Base-by-base conservation (phyloP, 2,329 filamentous ascomycete species). In the Fusarium denticulatum region DNA sequence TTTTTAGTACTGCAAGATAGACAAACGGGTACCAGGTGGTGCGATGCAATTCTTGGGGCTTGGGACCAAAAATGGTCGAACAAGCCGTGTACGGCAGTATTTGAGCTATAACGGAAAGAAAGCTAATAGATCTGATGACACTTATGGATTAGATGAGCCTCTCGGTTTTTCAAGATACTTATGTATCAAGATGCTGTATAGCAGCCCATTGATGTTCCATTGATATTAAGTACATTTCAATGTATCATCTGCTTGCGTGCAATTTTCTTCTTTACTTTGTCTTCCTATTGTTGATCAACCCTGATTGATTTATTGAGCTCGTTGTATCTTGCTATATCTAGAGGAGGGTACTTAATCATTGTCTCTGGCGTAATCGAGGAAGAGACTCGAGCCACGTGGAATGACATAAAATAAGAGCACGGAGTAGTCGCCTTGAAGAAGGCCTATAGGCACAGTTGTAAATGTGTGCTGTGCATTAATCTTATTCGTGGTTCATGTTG, bases 1-100 rank as follows among this genome's bases (percentile, higher is more conserved):
- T 69, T 73, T 72, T 79, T 77, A 81, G 78, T 80, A 80, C 80
- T 80, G 80, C 80, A 78, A 79, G 77, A 77, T 81, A 80, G 79
- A 81, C 73, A 68, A 73, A 73, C 50, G 70, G 75, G 68, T 72
- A 73, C 72, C 71, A 72, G 74, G 70, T 75, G 77, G 67, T 74
- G 67, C 75, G 76, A 65, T 72, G 75, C 72, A 69, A 75, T 75
- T 74, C 64, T 69, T 65, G 64, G 65, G 68, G 76, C 74, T 76
- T 75, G 67, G 52, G 72, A 39, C 67, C 68, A 65, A 71, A 56
- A 64, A 72, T 61, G 67, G 73, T 70, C 61, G 37, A 68, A 67
- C 68, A 76, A 74, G 77, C 76, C 57, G 73, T 78, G 73, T 78
- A 77, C 67, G 76, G 76, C 74, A 77, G 74, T 77, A 77, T 76